phyloP scores from a whole-genome alignment of 2,329 filamentous ascomycete species.

The Diaporthe vexans region DNA sequence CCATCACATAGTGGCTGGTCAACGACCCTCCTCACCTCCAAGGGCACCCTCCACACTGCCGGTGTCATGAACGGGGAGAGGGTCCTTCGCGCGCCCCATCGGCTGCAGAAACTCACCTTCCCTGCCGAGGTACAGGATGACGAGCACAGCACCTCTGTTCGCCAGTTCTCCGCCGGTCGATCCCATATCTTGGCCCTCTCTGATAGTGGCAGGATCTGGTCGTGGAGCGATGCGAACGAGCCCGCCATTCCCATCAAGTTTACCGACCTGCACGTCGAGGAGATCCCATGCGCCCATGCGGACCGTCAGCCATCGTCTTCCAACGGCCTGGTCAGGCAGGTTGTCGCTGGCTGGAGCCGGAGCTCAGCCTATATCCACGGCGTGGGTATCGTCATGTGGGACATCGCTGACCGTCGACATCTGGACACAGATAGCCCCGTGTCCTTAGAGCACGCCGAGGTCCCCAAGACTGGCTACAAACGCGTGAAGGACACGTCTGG shows the following conservation, averaged over 20 bases:
- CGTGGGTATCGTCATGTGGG: slow-evolving; percentile 20
- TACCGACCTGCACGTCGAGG: neutral
- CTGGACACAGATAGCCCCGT: neutral
- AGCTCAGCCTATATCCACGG: slow-evolving; percentile 14
- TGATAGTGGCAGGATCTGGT: slow-evolving; percentile 16
- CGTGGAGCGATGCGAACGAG: slow-evolving; percentile 6
- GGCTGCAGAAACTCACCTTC: slow-evolving; percentile 2
- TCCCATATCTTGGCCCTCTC: slow-evolving; percentile 10
- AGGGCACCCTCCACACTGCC: slow-evolving; percentile 6
- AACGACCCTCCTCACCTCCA: slow-evolving; percentile 5
- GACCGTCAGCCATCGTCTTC: neutral
- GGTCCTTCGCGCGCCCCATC: neutral
- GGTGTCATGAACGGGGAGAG: slow-evolving; percentile 1
- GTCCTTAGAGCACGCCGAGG: neutral
- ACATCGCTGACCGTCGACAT: neutral
- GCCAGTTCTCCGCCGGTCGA: neutral
- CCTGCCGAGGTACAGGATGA: neutral
- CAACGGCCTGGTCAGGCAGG: neutral
- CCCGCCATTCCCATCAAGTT: neutral
- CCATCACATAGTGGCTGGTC: neutral
- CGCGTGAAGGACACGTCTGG: neutral
- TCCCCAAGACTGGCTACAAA: slow-evolving; percentile 1
- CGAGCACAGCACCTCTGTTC: neutral
- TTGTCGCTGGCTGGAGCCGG: slow-evolving; percentile 5
- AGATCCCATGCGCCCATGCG: neutral